Evolutionary conservation across 148 eudicot genomes (phyloP), one percentile per base, ranked within the genome.

Genomic region (Amaranthus hypochondriacus): DNA sequence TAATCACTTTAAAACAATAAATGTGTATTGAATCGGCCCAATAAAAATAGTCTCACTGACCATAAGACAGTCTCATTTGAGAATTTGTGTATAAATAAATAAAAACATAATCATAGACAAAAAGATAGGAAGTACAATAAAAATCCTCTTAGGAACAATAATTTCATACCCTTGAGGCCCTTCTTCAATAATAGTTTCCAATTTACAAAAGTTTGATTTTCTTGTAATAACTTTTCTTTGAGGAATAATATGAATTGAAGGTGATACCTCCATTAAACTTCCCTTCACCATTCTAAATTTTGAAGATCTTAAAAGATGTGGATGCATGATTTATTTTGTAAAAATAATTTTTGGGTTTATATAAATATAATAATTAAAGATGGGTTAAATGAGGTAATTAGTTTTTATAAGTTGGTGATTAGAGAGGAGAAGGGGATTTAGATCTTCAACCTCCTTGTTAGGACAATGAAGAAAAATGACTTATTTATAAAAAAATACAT

Each of bases 151-250:
- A 75, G 55, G 72, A 42, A 48, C 64, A 3, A 60, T 39, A 42
- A 61, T 28, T 4, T 76, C 73, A 14, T 67, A 69, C 28, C 67
- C 58, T 5, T 66, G 65, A 0, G 73, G 47, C 7, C 76, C 83
- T 80, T 85, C 88, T 71, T 85, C 85, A 0, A 78, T 39, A 48
- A 85, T 85, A 47, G 85, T 78, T 78, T 85, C 88, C n/a, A 85
- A n/a, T 73, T 73, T 84, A 4, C 74, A 72, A n/a, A 43, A 69
- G 18, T 42, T 78, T 4, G 81, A 85, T 48, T 80, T 79, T 71
- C 66, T 82, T 21, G 61, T 28, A 28, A 28, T 28, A 28, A 28
- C 39, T 28, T 28, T 28, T 28, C 39, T 28, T 28, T 28, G 39
- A 28, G 39, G 46, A 11, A 82, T 82, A 48, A 82, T 74, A 39